Base-by-base conservation (phyloP, 331 rosid species). In the Rosa hybrid region DNA sequence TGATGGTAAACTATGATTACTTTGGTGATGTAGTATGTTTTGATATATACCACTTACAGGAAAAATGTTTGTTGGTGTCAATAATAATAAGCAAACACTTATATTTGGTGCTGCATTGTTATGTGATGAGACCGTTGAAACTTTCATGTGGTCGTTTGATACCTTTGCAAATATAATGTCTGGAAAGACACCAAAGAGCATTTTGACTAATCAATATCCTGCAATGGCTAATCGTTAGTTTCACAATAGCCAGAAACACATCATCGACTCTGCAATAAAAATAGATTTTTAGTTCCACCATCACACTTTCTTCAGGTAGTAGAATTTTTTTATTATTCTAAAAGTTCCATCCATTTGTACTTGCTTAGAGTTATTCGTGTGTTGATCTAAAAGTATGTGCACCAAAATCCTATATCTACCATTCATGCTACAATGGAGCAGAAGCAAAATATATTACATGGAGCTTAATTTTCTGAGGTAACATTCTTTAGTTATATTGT, bases 21-120 rank as follows among this genome's bases (percentile, higher is more conserved):
- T 65, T 65, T 30, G n/a, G 44, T 13, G 45, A 65, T 30, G 44
- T 12, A 41, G 17, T 65, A 30, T 34, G 17, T 14, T 51, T 51
- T 51, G n/a, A 27, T 27, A 27, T 27, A 11, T 74, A 34, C 78
- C 38, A 34, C 48, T 4, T 34, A 73, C 6, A 16, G 12, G 56
- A 74, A 34, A 74, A 74, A 13, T 75, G 39, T 56, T 75, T 56
- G 34, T 75, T 75, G 70, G 69, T 2, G 69, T 57, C 8, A 56
- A 75, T 1, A 44, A 44, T 44, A 11, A 44, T 7, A 7, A 44
- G 9, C 46, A 44, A 44, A 44, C 46, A 44, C 46, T 39, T 42
- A 57, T 41, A 20, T 56, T 60, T 30, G 65, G 77, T 7, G 77
- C 0, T 51, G 17, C 48, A 12, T 44, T 71, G 25, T 71, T 71